Evolutionary conservation across 129 eudicot species (phyloP), one percentile per base, ranked within the genome.

Genomic region (Gnaphalium uliginosum): DNA sequence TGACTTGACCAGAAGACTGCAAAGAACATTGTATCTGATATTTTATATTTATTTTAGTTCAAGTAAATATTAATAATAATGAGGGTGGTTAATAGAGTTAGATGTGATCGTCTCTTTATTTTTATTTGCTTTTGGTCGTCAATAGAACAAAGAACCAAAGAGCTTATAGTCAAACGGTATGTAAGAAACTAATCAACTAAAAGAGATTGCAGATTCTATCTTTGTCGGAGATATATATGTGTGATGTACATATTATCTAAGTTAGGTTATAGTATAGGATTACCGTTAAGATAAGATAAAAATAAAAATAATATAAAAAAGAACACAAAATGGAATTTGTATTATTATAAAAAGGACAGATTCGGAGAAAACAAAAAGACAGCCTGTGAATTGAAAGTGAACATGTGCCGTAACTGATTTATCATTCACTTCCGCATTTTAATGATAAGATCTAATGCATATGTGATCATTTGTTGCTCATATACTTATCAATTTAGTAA

Each of bases 361-460:
- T 26, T 10, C 8, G 8, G 4, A 15, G 18, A 62, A 15, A 14
- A 25, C 18, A 61, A 4, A 26, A 14, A 4, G 19, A 62, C 39
- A 62, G 67, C 19, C 67, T 25, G 67, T 62, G 39, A 62, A 62
- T 26, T 62, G 66, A 60, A 29, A 61, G n/a, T 53, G 67, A 3
- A 2, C 67, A 24, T 61, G 33, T 61, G 17, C 30, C 17, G 0
- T 26, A 2, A 25, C 13, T 25, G 19, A 62, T 62, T 41, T 53
- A 17, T 53, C 59, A 53, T 4, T 17, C 59, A n/a, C 21, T n/a
- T 53, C 0, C 22, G n/a, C 5, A 1, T 53, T 51, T 3, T 39
- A 39, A 51, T 18, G 59, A 53, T 53, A 53, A n/a, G 59, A 18
- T 53, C 59, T 6, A 2, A 6, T 53, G 59, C 23, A 6, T 53